Evolutionary conservation across 352 stramenopile species (phyloP).

Genomic region (Peronospora belbahrii): DNA sequence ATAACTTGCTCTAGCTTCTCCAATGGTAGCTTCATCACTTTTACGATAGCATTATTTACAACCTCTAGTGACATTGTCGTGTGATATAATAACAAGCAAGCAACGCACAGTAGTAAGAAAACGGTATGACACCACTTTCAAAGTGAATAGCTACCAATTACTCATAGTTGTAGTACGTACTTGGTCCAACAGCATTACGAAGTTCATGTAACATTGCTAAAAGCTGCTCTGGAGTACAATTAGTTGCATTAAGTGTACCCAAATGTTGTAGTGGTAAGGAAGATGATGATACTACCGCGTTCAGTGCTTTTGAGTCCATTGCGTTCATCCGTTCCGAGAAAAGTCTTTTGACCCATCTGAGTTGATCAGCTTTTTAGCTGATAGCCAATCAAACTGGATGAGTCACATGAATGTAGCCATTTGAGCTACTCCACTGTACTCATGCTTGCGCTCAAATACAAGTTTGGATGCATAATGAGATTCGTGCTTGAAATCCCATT

Average conservation of each 20-base stretch:
- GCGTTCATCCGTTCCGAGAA: conserved; percentile 8
- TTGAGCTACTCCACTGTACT: conserved; percentile 3
- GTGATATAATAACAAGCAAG: too few relatives aligned
- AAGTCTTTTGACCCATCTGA: conserved; percentile 15
- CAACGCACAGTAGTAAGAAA: conserved; percentile 8
- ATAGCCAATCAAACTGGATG: conserved; percentile 12
- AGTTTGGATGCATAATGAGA: conserved; percentile 48
- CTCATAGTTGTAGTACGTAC: conserved; percentile 29
- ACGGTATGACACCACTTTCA: background rate
- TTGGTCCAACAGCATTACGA: conserved; percentile 47
- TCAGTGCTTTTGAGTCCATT: conserved; percentile 2
- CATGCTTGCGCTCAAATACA: conserved; percentile 44
- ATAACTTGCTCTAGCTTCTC: conserved; percentile 3
- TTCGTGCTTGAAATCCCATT: background rate
- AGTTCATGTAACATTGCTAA: conserved; percentile 66
- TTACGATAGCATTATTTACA: conserved; percentile 62
- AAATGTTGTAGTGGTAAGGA: conserved; percentile 18
- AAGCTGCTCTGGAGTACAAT: conserved; percentile 35
- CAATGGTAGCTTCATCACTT: conserved; percentile 36
- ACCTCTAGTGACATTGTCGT: conserved; percentile 40
- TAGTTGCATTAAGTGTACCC: conserved; percentile 20
- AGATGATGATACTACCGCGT: background rate
- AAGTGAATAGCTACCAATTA: conserved; percentile 3
- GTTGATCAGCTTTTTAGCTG: too few relatives aligned
- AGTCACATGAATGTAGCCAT: conserved; percentile 13